Evolutionary conservation across 192 early-diverging fungal species (phyloP).

Genomic region (Piromyces finnis): DNA sequence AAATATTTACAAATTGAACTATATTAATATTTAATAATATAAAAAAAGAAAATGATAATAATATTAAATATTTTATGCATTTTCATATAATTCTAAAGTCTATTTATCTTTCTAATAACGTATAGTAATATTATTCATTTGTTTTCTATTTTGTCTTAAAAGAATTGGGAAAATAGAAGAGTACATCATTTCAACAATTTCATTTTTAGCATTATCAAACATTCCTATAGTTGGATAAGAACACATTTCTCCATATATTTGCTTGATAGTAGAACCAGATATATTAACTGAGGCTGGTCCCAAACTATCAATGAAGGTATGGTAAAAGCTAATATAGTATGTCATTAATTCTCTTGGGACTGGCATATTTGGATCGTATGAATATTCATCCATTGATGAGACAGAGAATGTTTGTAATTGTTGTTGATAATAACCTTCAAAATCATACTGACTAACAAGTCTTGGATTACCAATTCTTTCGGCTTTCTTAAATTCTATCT

Average conservation of each 20-base stretch:
- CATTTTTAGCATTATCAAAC: neutral
- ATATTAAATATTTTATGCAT: too few species aligned
- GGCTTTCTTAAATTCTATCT: neutral
- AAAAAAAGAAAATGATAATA: too few species aligned
- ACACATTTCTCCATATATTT: neutral
- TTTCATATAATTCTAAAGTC: too few species aligned
- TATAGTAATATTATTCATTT: neutral
- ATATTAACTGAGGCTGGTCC: neutral
- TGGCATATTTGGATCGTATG: neutral
- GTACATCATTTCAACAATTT: neutral
- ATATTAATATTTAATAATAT: too few species aligned
- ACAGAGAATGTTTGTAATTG: neutral
- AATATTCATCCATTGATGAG: neutral
- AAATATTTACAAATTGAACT: too few species aligned
- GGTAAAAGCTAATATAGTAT: neutral
- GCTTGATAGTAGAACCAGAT: neutral
- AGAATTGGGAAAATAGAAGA: neutral
- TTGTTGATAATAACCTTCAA: neutral
- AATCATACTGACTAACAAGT: neutral
- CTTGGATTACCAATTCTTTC: neutral
- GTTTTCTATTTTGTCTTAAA: neutral
- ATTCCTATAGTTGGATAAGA: neutral
- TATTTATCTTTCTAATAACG: too few species aligned
- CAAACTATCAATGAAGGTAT: neutral
- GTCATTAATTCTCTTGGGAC: neutral